These are phyloP conservation scores for Sphaerobolus stellatus DNA, from an alignment of 1,284 basidiomycete species.

Conservation along the genomic window DNA sequence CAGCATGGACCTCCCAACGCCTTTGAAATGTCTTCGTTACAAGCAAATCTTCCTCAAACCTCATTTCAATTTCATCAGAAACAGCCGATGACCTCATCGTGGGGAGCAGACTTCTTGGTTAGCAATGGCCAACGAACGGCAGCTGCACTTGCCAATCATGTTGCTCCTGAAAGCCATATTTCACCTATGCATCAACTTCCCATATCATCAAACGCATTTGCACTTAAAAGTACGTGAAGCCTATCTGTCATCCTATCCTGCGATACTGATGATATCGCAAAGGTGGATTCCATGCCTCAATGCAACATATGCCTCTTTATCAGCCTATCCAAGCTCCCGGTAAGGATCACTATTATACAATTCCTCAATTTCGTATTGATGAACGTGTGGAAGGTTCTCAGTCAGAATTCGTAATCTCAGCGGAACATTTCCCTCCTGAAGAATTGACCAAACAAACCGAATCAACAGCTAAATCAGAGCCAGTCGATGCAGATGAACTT, in stretches of 20 bases:
- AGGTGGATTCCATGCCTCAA: background rate
- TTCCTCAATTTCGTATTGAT: background rate
- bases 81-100: conserved; percentile 39
- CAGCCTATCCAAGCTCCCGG: background rate
- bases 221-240: too few species aligned
- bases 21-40: conserved; percentile 60
- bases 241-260: background rate
- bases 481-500: conserved; percentile 59
- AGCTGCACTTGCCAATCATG: too few species aligned
- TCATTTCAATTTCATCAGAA: conserved; percentile 26
- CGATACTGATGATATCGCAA: background rate
- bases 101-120: conserved; percentile 63
- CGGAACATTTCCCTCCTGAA: conserved; percentile 5
- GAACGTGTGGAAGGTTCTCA: background rate
- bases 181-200: too few species aligned
- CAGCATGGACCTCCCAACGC: conserved; percentile 37
- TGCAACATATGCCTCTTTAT: background rate
- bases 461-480: conserved; percentile 3
- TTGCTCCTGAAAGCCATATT: too few species aligned
- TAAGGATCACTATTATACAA: background rate
- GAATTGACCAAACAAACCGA: background rate
- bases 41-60: conserved; percentile 51
- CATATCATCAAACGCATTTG: too few species aligned
- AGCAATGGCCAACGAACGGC: too few species aligned
- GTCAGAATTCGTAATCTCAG: conserved; percentile 6